phyloP scores from a whole-genome alignment of 139 green algal species.

The Trebouxia sp. region DNA sequence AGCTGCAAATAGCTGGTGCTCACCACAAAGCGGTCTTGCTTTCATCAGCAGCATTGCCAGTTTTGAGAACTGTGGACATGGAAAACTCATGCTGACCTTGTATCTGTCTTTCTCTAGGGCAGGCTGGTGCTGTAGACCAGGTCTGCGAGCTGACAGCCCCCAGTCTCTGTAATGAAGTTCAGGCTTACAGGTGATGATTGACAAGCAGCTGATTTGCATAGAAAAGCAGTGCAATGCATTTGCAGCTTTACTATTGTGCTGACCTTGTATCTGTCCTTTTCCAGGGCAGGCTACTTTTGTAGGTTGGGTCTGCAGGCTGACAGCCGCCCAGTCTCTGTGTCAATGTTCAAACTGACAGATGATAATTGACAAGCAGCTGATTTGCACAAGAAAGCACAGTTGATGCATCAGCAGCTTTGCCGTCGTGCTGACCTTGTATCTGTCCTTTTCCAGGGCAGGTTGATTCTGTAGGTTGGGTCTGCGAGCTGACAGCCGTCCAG shows the following conservation, averaged over 20 bases:
- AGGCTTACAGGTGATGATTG: no score
- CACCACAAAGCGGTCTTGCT: no score
- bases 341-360: slow-evolving; percentile 98
- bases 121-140: slow-evolving; percentile 98
- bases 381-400: background rate
- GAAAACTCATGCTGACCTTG: slow-evolving; percentile 56
- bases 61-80: slow-evolving; percentile 1
- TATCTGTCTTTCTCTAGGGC: slow-evolving; percentile 97
- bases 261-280: slow-evolving; percentile 96
- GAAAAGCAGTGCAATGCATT: background rate
- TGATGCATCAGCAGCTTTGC: no score
- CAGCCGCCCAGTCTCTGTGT: slow-evolving; percentile 97
- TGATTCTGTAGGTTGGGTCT: slow-evolving; percentile 99
- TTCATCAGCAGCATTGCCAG: no score
- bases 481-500: slow-evolving; percentile 86
- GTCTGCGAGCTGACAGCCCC: slow-evolving; percentile 84
- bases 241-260: no score
- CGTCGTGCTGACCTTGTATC: slow-evolving; percentile 79
- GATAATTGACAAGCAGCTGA: no score
- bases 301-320: slow-evolving; percentile 89
- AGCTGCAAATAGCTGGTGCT: no score
- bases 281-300: slow-evolving; percentile 97
- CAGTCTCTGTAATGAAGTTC: slow-evolving; percentile 99
- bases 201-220: no score
- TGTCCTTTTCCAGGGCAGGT: slow-evolving; percentile 97